Conservation (phyloP, 1,139 yeast species). For the Lodderomyces margitis region DNA sequence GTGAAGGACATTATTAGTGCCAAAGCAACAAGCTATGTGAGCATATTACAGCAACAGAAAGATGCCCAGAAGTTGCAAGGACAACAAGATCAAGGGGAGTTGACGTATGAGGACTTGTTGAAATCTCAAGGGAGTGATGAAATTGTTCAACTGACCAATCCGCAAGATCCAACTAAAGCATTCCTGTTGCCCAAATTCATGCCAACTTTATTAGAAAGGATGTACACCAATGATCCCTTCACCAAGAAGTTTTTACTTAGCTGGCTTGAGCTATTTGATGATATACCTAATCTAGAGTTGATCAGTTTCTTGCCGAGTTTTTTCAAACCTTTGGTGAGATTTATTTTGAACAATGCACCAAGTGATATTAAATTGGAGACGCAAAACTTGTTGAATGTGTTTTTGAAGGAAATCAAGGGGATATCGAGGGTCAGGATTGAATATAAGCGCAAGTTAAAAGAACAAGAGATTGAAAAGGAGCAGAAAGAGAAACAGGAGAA, state of each 20-base stretch:
- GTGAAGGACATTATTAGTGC: constrained; percentile 95
- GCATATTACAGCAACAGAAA: constrained; percentile 64
- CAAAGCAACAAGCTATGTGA: constrained; percentile 86
- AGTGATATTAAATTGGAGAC: constrained; percentile 88
- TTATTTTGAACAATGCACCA: constrained; percentile 74
- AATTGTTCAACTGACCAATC: constrained; percentile 60
- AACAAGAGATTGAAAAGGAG: constrained; percentile 9
- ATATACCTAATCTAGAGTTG: constrained; percentile 88
- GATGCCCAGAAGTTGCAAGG: constrained; percentile 18
- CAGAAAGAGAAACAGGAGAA: constrained; percentile 3
- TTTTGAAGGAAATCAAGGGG: constrained; percentile 77
- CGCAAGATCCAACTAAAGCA: constrained; percentile 67
- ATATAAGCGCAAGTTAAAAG: constrained; percentile 28
- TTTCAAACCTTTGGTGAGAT: constrained; percentile 79
- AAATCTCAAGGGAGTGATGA: constrained; percentile 8
- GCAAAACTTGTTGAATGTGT: constrained; percentile 68
- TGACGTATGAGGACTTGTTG: not conserved
- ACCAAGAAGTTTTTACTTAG: constrained; percentile 88
- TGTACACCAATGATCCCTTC: constrained; percentile 89
- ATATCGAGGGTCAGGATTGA: constrained; percentile 66
- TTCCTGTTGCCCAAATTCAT: constrained; percentile 86
- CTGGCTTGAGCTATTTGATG: constrained; percentile 88
- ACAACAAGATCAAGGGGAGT: not conserved
- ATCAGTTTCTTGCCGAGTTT: constrained; percentile 87
- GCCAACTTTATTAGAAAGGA: constrained; percentile 85